Conservation (phyloP, 805 yeast species). For the Metschnikowia picachoensis region DNA sequence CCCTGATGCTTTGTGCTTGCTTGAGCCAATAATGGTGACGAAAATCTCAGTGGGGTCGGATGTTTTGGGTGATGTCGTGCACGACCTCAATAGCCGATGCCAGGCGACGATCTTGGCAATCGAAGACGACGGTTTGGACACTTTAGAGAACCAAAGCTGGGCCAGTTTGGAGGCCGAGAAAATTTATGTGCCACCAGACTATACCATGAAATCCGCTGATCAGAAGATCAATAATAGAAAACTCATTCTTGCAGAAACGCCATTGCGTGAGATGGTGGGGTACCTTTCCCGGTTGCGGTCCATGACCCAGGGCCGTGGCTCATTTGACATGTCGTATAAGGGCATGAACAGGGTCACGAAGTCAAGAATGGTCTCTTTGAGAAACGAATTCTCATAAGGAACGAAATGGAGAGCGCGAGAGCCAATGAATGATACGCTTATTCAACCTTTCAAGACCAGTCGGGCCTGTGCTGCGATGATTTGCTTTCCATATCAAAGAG, state of each 20-base stretch:
- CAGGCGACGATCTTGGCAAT: slow-evolving; percentile 71
- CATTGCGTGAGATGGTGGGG: slow-evolving; percentile 87
- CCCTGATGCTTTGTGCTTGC: slow-evolving; percentile 42
- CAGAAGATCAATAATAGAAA: slow-evolving; percentile 41
- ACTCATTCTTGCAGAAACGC: slow-evolving; percentile 72
- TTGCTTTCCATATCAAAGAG: too few species aligned
- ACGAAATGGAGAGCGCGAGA: too few species aligned
- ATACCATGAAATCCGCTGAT: slow-evolving; percentile 41
- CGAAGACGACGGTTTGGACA: slow-evolving; percentile 53
- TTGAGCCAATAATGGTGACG: slow-evolving; percentile 88
- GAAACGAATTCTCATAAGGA: slow-evolving; percentile 10
- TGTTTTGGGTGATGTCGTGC: slow-evolving; percentile 77
- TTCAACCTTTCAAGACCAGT: too few species aligned
- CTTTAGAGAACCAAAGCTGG: slow-evolving; percentile 38
- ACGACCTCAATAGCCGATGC: slow-evolving; percentile 76
- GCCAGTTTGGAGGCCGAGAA: slow-evolving; percentile 54
- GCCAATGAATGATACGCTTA: too few species aligned
- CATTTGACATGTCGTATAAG: slow-evolving; percentile 70
- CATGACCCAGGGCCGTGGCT: slow-evolving; percentile 85
- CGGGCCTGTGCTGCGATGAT: too few species aligned
- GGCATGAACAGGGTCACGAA: slow-evolving; percentile 65
- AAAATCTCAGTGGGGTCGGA: slow-evolving; percentile 62
- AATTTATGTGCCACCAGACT: slow-evolving; percentile 74
- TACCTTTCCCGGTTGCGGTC: slow-evolving; percentile 75
- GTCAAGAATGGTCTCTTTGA: slow-evolving; percentile 12